These are phyloP conservation scores for Clathrus columnatus DNA, from an alignment of 768 basidiomycete species.

Conservation along the genomic window DNA sequence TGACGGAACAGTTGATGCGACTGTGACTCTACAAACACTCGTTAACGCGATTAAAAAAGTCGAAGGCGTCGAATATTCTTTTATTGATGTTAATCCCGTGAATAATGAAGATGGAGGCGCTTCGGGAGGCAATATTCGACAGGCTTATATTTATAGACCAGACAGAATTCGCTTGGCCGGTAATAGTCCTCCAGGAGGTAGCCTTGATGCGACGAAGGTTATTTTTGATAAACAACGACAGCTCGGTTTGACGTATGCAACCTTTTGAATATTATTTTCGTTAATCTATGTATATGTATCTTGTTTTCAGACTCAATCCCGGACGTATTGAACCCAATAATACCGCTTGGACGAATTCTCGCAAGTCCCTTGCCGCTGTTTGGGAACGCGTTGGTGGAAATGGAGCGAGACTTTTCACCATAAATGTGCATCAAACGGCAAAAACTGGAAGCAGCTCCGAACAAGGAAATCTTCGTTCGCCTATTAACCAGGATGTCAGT, in stretches of 20 bases:
- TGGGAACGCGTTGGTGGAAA: constrained; percentile 33
- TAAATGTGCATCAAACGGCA: constrained; percentile 52
- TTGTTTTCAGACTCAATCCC: constrained; percentile 43
- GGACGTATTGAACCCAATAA: constrained; percentile 53
- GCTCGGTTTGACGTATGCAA: constrained; percentile 35
- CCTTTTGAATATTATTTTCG: background rate
- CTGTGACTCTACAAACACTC: constrained; percentile 42
- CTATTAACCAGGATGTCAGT: constrained; percentile 44
- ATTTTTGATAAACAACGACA: constrained; percentile 23
- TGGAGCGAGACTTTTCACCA: constrained; percentile 42
- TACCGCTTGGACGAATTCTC: constrained; percentile 43
- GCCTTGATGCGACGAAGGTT: constrained; percentile 36
- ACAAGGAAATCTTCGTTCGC: constrained; percentile 49
- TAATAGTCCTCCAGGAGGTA: constrained; percentile 38
- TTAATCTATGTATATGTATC: background rate
- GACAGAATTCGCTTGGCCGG: constrained; percentile 40
- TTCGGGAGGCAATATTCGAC: constrained; percentile 56
- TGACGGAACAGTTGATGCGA: constrained; percentile 46
- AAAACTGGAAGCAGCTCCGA: constrained; percentile 48
- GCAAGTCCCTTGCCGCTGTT: constrained; percentile 52
- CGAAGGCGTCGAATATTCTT: constrained; percentile 35
- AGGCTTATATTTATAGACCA: constrained; percentile 48
- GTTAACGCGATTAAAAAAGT: constrained; percentile 37
- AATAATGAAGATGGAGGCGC: constrained; percentile 50
- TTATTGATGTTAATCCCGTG: constrained; percentile 41